These are phyloP conservation scores for Calocera viscosa DNA, from an alignment of 768 basidiomycete species.

Conservation along the genomic window DNA sequence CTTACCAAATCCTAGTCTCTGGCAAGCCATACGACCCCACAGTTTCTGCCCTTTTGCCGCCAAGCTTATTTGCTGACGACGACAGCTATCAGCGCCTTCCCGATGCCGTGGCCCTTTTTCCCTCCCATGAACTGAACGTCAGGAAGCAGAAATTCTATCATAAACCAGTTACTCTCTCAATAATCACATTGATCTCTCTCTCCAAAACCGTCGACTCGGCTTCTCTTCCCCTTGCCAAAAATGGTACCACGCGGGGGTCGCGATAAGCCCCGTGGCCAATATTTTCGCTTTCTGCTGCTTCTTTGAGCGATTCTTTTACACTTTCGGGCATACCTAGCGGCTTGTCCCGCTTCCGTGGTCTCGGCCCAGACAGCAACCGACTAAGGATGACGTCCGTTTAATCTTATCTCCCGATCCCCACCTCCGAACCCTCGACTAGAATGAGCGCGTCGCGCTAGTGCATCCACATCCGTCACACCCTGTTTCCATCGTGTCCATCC, in stretches of 20 bases:
- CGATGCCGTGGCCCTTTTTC: too few species aligned
- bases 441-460: background rate
- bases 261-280: too few species aligned
- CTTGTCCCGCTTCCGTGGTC: background rate
- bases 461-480: background rate
- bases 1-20: background rate
- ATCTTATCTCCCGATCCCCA: background rate
- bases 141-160: too few species aligned
- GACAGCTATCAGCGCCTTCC: background rate
- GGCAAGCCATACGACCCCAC: constrained; percentile 1
- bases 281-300: too few species aligned
- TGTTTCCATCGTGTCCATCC: background rate
- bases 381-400: background rate
- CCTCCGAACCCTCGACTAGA: background rate
- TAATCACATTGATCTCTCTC: background rate
- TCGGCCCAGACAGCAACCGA: background rate
- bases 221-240: background rate
- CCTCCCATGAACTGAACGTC: too few species aligned
- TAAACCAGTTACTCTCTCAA: too few species aligned
- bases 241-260: background rate
- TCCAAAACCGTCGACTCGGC: background rate
- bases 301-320: too few species aligned
- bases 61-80: background rate
- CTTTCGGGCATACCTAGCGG: too few species aligned
- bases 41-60: background rate